Evolutionary conservation across 768 basidiomycete species (phyloP).

Genomic region (Leccinum subtestaceum): DNA sequence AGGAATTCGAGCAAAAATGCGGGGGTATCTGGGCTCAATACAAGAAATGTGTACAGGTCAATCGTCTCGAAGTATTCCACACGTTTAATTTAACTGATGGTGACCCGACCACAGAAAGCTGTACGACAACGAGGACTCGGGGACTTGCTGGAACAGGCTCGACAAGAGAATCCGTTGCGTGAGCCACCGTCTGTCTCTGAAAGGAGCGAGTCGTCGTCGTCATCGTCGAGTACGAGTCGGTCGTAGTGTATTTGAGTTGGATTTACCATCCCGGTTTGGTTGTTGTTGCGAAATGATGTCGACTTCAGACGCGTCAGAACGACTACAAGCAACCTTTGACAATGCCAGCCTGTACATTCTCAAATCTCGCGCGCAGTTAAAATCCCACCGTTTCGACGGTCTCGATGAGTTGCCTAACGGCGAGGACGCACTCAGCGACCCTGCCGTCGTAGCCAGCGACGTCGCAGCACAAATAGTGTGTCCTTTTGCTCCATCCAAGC

Average conservation of each 20-base stretch:
- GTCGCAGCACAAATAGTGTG: slow-evolving; percentile 62
- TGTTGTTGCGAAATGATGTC: slow-evolving; percentile 19
- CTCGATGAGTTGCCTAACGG: slow-evolving; percentile 25
- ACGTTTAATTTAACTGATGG: neutral
- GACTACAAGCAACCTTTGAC: slow-evolving; percentile 29
- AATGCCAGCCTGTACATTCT: slow-evolving; percentile 24
- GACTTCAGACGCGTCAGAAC: slow-evolving; percentile 21
- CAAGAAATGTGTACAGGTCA: slow-evolving; percentile 77
- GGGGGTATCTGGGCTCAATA: slow-evolving; percentile 82
- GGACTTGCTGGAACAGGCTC: slow-evolving; percentile 72
- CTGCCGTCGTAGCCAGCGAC: slow-evolving; percentile 54
- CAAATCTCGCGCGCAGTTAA: slow-evolving; percentile 21
- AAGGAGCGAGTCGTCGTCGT: slow-evolving; percentile 3
- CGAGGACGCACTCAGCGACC: slow-evolving; percentile 43
- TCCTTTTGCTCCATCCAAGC: neutral
- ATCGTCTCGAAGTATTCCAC: slow-evolving; percentile 21
- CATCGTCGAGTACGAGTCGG: slow-evolving; percentile 10
- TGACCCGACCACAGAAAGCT: slow-evolving; percentile 53
- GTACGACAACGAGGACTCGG: slow-evolving; percentile 76
- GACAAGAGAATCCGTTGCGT: slow-evolving; percentile 73
- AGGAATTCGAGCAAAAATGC: slow-evolving; percentile 84
- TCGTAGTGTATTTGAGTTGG: neutral
- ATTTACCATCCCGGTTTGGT: neutral
- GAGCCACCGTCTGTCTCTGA: slow-evolving; percentile 44
- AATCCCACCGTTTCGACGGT: slow-evolving; percentile 28